phyloP scores from a whole-genome alignment of 192 early-diverging fungal genomes.

The Linnemannia schmuckeri region DNA sequence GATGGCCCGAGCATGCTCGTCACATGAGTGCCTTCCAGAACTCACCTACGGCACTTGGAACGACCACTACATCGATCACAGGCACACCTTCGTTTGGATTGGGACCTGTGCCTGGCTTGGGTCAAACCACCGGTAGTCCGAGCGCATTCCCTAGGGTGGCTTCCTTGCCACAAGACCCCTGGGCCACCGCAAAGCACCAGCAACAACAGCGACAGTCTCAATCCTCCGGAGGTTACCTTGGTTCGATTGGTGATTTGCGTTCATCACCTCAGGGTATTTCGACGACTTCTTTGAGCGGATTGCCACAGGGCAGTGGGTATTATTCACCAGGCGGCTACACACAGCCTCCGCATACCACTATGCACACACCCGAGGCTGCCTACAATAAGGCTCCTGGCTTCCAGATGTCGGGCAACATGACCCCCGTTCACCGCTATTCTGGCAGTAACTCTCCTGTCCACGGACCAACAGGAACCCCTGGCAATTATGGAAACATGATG shows the following conservation, averaged over 20 bases:
- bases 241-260: constrained; percentile 39
- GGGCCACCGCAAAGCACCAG: constrained; percentile 26
- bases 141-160: constrained; percentile 18
- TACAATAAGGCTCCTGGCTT: constrained; percentile 35
- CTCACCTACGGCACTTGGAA: constrained; percentile 6
- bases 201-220: constrained; percentile 32
- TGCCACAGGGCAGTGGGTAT: constrained; percentile 20
- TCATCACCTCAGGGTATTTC: constrained; percentile 16
- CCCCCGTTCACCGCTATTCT: constrained; percentile 31
- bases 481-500: constrained; percentile 21
- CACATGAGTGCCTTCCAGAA: constrained; percentile 17
- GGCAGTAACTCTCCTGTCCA: constrained; percentile 40
- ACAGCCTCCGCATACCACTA: constrained; percentile 18
- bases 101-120: constrained; percentile 3
- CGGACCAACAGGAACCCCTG: neutral
- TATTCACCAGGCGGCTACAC: constrained; percentile 30
- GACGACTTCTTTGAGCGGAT: neutral
- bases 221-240: constrained; percentile 13
- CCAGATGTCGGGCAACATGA: constrained; percentile 13
- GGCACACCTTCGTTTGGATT: constrained; percentile 11
- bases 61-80: neutral
- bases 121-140: constrained; percentile 11
- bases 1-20: constrained; percentile 45
- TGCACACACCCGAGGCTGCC: constrained; percentile 10
- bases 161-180: constrained; percentile 29